Percentiles rank a stretch among this genome's conserved stretches.
phyloP scores from a whole-genome alignment of 805 yeast genomes.

The Lipomyces mesembrius region DNA sequence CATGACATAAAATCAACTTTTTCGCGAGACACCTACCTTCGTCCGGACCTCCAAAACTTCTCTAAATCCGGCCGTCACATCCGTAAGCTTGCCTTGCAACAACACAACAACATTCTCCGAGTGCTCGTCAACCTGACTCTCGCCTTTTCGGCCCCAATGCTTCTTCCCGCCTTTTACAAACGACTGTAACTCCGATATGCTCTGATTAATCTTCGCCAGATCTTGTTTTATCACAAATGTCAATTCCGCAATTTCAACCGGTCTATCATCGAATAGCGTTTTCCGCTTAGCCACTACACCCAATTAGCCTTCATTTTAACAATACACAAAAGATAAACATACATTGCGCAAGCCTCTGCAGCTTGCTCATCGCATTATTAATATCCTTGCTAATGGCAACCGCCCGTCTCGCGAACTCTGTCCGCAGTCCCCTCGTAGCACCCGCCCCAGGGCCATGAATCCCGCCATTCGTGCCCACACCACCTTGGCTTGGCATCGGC shows the following conservation, averaged over 20 bases:
- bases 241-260: slow-evolving; percentile 89
- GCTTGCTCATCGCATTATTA: slow-evolving; percentile 77
- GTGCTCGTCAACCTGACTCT: slow-evolving; percentile 66
- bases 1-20: neutral
- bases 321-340: neutral
- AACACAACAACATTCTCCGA: slow-evolving; percentile 85
- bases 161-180: slow-evolving; percentile 49
- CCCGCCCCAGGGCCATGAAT: slow-evolving; percentile 16
- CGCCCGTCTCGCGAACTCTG: slow-evolving; percentile 73
- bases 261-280: slow-evolving; percentile 91
- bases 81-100: slow-evolving; percentile 85
- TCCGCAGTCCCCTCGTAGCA: slow-evolving; percentile 44
- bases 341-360: slow-evolving; percentile 74
- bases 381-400: slow-evolving; percentile 86
- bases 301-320: neutral
- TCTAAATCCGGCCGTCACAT: slow-evolving; percentile 89
- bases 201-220: slow-evolving; percentile 77
- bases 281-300: slow-evolving; percentile 74
- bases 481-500: slow-evolving; percentile 21
- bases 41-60: slow-evolving; percentile 88
- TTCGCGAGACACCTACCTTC: slow-evolving; percentile 43
- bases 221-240: slow-evolving; percentile 85
- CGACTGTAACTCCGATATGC: slow-evolving; percentile 63
- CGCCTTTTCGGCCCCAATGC: slow-evolving; percentile 51
- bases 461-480: neutral